Conservation (phyloP, 768 basidiomycete species). For the Phaeotremella fagi region DNA sequence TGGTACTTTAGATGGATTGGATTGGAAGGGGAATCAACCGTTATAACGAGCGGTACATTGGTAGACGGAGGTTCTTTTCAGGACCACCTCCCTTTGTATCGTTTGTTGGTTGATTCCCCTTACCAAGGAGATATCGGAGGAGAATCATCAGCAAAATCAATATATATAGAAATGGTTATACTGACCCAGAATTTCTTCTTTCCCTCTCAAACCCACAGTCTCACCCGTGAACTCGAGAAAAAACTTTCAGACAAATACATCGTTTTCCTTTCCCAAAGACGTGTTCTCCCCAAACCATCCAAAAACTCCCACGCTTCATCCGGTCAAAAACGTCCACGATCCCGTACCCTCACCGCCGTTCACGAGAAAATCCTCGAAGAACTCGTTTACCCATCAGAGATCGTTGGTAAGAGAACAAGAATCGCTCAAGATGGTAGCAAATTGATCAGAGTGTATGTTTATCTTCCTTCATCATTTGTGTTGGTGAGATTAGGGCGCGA, state of each 20-base stretch:
- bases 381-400: conserved; percentile 97
- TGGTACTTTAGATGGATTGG: not conserved
- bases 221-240: conserved; percentile 98
- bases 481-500: conserved; percentile 1
- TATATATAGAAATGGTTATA: conserved; percentile 3
- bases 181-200: conserved; percentile 9
- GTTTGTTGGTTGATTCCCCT: conserved; percentile 12
- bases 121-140: too few species aligned
- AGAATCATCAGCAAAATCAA: too few species aligned
- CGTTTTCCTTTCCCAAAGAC: conserved; percentile 96
- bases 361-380: conserved; percentile 99
- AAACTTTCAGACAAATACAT: conserved; percentile 99
- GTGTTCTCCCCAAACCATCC: conserved; percentile 95
- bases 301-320: conserved; percentile 71
- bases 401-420: conserved; percentile 96
- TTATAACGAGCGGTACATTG: conserved; percentile 5
- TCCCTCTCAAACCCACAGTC: conserved; percentile 54
- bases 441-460: conserved; percentile 90
- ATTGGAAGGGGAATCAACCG: not conserved
- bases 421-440: conserved; percentile 90
- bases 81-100: conserved; percentile 44
- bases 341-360: conserved; percentile 91
- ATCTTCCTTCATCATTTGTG: not conserved
- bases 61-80: conserved; percentile 49
- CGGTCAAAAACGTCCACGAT: conserved; percentile 92